phyloP scores from a whole-genome alignment of 2,329 filamentous ascomycete genomes.

The Hypoxylon sp. region DNA sequence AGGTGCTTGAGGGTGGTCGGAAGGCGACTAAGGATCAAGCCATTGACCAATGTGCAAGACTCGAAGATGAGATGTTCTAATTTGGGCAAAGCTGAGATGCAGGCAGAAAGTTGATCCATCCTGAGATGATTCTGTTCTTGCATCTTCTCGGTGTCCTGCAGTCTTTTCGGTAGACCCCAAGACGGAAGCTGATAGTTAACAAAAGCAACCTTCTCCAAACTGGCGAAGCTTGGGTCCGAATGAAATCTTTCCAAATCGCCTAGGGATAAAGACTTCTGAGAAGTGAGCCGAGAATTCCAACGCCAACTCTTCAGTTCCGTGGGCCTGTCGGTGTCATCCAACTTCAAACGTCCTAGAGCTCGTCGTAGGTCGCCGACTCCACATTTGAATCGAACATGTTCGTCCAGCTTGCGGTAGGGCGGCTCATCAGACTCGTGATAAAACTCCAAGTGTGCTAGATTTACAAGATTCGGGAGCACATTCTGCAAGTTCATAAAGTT shows the following conservation, averaged over 20 bases:
- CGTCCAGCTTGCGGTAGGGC: conserved; percentile 73
- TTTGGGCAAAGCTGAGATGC: conserved; percentile 68
- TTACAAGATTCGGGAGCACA: conserved; percentile 75
- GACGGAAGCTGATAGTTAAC: conserved; percentile 75
- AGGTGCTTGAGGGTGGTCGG: conserved; percentile 77
- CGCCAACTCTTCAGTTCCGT: conserved; percentile 69
- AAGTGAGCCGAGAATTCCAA: conserved; percentile 72
- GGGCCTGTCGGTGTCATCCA: conserved; percentile 54
- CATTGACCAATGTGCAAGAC: conserved; percentile 80
- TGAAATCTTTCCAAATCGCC: conserved; percentile 69
- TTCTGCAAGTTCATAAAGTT: conserved; percentile 65
- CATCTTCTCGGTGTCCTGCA: conserved; percentile 48
- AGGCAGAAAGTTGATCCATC: conserved; percentile 61
- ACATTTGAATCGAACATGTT: conserved; percentile 78
- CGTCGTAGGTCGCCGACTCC: conserved; percentile 71
- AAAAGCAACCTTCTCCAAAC: conserved; percentile 70
- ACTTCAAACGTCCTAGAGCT: conserved; percentile 68
- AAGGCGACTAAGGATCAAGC: conserved; percentile 76
- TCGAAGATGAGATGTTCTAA: conserved; percentile 80
- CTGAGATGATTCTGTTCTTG: conserved; percentile 52
- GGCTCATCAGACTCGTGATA: conserved; percentile 78
- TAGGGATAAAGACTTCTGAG: conserved; percentile 60
- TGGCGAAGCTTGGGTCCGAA: conserved; percentile 67
- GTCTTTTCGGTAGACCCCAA: conserved; percentile 41
- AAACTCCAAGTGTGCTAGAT: conserved; percentile 78